Evolutionary conservation across 805 yeast species (phyloP).

Genomic region (Torulaspora quercuum): DNA sequence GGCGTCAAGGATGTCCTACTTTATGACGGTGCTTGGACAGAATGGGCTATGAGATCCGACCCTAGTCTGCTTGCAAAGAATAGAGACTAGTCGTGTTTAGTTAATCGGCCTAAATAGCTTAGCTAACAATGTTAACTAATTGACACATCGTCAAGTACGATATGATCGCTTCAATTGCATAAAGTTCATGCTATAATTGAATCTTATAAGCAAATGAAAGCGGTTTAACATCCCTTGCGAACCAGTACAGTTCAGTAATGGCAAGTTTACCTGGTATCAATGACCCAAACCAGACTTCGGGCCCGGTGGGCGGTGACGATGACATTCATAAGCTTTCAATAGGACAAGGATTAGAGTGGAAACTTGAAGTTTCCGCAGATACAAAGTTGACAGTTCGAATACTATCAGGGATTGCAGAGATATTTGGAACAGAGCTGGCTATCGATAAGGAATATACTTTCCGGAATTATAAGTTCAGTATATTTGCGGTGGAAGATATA

Average conservation of each 20-base stretch:
- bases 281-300: slow-evolving; percentile 14
- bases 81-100: slow-evolving; percentile 16
- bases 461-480: slow-evolving; percentile 50
- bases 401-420: slow-evolving; percentile 74
- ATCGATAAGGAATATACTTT: slow-evolving; percentile 59
- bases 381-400: slow-evolving; percentile 38
- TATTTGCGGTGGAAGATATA: slow-evolving; percentile 66
- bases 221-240: too few relatives aligned
- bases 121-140: too few relatives aligned
- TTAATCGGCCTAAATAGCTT: not conserved
- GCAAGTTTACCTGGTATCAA: slow-evolving; percentile 24
- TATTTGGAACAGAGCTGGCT: slow-evolving; percentile 91
- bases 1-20: slow-evolving; percentile 50
- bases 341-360: slow-evolving; percentile 33
- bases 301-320: slow-evolving; percentile 19
- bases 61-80: slow-evolving; percentile 23
- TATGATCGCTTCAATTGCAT: too few relatives aligned
- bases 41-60: slow-evolving; percentile 34
- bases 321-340: slow-evolving; percentile 23
- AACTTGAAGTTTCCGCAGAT: slow-evolving; percentile 40
- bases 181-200: too few relatives aligned
- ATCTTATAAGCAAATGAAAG: too few relatives aligned
- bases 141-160: too few relatives aligned
- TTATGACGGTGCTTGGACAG: slow-evolving; percentile 85
- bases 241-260: slow-evolving; percentile 12